Conservation (phyloP, 1,139 yeast species). For the Geotrichum bryndzae region DNA sequence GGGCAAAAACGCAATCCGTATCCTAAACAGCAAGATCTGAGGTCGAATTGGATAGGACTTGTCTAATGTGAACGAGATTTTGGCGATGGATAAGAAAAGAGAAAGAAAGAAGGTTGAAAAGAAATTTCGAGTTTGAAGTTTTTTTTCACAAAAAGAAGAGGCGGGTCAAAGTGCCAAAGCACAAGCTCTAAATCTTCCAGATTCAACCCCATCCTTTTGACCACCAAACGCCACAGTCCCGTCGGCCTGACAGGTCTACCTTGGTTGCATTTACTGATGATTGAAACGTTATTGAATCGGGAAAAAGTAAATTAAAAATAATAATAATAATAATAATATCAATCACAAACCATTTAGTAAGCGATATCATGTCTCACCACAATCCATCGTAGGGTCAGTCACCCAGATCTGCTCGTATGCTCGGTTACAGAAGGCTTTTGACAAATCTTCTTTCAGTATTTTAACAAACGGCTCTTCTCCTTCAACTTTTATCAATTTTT, state of each 20-base stretch:
- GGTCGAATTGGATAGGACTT: background rate
- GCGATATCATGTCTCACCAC: background rate
- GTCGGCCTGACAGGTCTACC: too few relatives aligned
- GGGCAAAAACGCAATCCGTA: background rate
- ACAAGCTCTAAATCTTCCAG: background rate
- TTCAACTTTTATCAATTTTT: background rate
- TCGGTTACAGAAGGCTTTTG: background rate
- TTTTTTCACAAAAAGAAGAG: background rate
- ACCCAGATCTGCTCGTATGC: background rate
- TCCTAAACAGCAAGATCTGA: background rate
- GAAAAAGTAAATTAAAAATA: too few relatives aligned
- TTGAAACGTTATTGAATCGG: too few relatives aligned
- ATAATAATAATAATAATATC: too few relatives aligned
- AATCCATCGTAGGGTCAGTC: background rate
- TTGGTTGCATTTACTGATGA: too few relatives aligned
- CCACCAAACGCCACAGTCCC: background rate
- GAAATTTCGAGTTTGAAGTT: background rate
- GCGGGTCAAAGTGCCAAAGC: background rate
- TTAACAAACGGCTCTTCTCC: background rate
- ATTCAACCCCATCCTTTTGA: background rate
- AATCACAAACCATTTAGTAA: too few relatives aligned
- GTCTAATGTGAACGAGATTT: background rate
- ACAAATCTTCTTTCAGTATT: background rate
- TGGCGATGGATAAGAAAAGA: background rate
- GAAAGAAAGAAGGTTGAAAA: background rate